Conservation (phyloP, 169 alveolate species). For the Plasmodium knowlesi region DNA sequence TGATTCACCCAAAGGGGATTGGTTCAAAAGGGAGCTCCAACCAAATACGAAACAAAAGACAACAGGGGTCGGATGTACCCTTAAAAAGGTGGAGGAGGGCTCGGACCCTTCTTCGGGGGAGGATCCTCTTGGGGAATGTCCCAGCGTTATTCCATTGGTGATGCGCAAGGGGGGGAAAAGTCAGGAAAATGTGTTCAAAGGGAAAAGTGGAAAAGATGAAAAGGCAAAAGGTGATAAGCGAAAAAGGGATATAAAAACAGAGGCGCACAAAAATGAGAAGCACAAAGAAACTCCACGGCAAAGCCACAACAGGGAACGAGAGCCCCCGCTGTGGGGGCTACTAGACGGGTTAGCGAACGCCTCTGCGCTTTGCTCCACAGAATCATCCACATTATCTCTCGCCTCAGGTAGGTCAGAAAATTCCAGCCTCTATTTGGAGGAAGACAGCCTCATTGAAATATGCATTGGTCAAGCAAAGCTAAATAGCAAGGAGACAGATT, state of each 20-base stretch:
- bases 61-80: not conserved
- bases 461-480: slow-evolving; percentile 38
- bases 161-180: not conserved
- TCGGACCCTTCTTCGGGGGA: not conserved
- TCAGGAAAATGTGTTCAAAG: not conserved
- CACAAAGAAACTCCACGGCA: not conserved
- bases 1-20: not conserved
- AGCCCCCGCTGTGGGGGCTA: not conserved
- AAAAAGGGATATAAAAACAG: not conserved
- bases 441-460: slow-evolving; percentile 28
- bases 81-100: not conserved
- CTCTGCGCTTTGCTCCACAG: not conserved
- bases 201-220: not conserved
- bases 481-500: not conserved
- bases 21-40: not conserved
- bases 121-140: not conserved
- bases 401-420: slow-evolving; percentile 2
- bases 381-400: slow-evolving; percentile 13
- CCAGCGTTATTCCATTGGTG: not conserved
- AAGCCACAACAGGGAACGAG: not conserved
- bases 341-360: not conserved
- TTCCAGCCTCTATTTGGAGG: not conserved
- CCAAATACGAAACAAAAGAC: not conserved
- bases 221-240: not conserved
- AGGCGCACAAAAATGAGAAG: not conserved